Evolutionary conservation across 2,329 filamentous ascomycete genomes (phyloP), one percentile per base, ranked within the genome.

Genomic region (Ophiostoma populinum): DNA sequence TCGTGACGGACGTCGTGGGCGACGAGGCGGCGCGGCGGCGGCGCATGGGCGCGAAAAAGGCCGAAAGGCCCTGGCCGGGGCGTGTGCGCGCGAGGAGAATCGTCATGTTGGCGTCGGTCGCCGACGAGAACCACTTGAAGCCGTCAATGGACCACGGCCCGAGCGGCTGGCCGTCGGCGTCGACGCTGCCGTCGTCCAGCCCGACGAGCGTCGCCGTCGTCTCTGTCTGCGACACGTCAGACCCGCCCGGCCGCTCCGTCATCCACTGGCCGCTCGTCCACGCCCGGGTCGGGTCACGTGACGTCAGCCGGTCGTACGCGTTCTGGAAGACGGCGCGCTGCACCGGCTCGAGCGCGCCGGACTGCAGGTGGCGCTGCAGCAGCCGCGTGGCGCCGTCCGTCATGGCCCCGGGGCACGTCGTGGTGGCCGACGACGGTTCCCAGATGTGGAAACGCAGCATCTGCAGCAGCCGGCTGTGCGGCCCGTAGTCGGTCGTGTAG

Each of bases 251-350:
- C 3, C 76, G 61, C 45, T 81, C 76, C 0, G 77, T 82, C 77
- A 82, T 81, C 77, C 78, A 82, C 49, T 82, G 77, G 0, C 76
- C 76, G 26, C 68, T 77, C 0, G 75, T 82, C 77, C 76, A 82
- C 0, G 69, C 67, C 13, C 52, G 43, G 0, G 46, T 36, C 0
- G 59, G 54, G 17, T 75, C 60, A 5, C 65, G 57, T 4, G 64
- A 68, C 1, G 57, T 67, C 4, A 80, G 54, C 10, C 63, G 63
- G 6, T 53, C 47, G 42, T 63, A 70, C 4, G 66, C 67, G 26
- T 66, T 59, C 24, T 62, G 55, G 32, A 73, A 61, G 0, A 72
- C 62, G 13, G 44, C 43, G 7, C 54, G 53, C 41, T 58, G 51
- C 0, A 43, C 39, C 0, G 51, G 43, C 0, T 49, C 45, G 5